Base-by-base conservation (phyloP, 1,284 basidiomycete species). In the Ceraceosorus guamensis region DNA sequence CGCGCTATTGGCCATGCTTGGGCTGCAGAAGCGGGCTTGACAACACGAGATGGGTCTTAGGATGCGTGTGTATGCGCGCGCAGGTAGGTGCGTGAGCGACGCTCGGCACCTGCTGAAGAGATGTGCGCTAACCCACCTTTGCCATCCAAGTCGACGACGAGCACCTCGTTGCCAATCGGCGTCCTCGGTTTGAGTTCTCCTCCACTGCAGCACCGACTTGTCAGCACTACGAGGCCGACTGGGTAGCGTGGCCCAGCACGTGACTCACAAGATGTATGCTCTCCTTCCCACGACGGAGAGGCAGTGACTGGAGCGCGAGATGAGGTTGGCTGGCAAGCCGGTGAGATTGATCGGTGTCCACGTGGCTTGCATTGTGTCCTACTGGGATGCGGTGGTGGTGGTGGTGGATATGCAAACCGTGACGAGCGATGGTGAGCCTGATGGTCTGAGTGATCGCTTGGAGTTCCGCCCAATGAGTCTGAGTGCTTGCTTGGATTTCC, bases 111-210 rank as follows among this genome's bases (percentile, higher is more conserved):
- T 24, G 24, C 24, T 24, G n/a, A n/a, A 10, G 32, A 24, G 14
- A 14, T 4, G 52, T 46, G 2, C 2, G 18, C 6, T 8, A 8
- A 46, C 45, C 16, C 45, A 46, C 45, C 45, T 24, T 24, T 24
- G 45, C 45, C 45, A 11, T 49, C 30, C 32, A 56, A 32, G 31
- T 31, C 32, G 55, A 76, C 39, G 10, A 50, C 52, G 24, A 57
- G 52, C 4, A 77, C 43, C 16, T 61, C 51, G 10, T 57, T 57
- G 32, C 69, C 68, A 18, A 81, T 75, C 3, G 81, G 80, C 16
- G 66, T 64, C 43, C 79, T 75, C 0, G 81, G 78, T 51, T 71
- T 73, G 46, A 73, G 67, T 59, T 81, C 80, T 33, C 81, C 80
- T 6, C 77, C 74, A 55, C 45, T 46, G 45, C 30, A 11, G 10